A percentile compares a stretch with the other conserved stretches of the same genome.
phyloP scores from a whole-genome alignment of 495 filamentous ascomycete genomes.

The Oidiodendron maius region DNA sequence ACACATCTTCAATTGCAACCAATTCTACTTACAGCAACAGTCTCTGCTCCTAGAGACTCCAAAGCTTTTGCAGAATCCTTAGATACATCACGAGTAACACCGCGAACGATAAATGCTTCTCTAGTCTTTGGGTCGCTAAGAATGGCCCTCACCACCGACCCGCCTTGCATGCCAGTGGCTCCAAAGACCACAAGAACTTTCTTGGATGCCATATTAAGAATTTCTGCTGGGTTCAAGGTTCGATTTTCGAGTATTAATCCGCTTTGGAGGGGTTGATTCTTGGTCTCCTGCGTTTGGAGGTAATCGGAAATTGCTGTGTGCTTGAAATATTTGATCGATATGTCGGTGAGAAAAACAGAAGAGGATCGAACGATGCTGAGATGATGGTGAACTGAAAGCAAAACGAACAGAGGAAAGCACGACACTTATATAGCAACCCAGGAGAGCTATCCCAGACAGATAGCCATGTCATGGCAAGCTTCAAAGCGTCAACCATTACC shows the following conservation, averaged over 20 bases:
- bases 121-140: constrained; percentile 42
- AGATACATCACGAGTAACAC: constrained; percentile 45
- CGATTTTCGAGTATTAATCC: constrained; percentile 21
- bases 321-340: too few species aligned
- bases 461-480: too few species aligned
- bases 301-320: neutral
- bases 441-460: too few species aligned
- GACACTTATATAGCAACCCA: too few species aligned
- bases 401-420: too few species aligned
- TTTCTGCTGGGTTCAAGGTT: too few species aligned
- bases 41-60: constrained; percentile 33
- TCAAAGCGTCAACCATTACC: too few species aligned
- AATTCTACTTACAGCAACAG: constrained; percentile 23
- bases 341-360: too few species aligned
- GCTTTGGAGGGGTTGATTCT: too few species aligned
- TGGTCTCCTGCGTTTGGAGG: neutral
- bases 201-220: constrained; percentile 26
- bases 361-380: too few species aligned
- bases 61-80: constrained; percentile 38
- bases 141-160: constrained; percentile 47
- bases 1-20: neutral
- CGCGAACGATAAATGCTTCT: constrained; percentile 45
- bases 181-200: constrained; percentile 55
- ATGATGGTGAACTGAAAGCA: too few species aligned
- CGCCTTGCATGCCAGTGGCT: constrained; percentile 57